These are phyloP conservation scores for Podospora appendiculata DNA, from an alignment of 495 filamentous ascomycete species.

Conservation along the genomic window DNA sequence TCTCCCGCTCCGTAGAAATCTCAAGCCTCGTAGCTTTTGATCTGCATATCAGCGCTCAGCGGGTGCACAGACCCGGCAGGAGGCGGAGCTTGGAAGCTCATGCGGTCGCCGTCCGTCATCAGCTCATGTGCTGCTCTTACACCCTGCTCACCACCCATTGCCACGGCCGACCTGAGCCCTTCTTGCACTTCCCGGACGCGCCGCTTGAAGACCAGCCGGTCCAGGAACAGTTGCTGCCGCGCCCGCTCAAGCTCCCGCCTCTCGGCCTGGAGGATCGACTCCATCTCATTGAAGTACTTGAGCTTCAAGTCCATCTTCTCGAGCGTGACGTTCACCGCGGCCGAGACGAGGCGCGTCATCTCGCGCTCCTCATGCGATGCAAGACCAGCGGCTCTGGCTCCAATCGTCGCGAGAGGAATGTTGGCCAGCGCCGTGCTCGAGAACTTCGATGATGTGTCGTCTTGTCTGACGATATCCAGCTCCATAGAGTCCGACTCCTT, in stretches of 20 bases:
- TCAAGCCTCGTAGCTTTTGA: constrained; percentile 45
- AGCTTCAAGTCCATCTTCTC: constrained; percentile 79
- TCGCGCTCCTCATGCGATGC: constrained; percentile 94
- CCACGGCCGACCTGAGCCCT: constrained; percentile 53
- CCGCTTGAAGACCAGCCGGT: constrained; percentile 83
- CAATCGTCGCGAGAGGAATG: constrained; percentile 75
- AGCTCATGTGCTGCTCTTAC: constrained; percentile 43
- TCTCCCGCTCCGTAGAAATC: background rate
- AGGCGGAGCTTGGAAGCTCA: constrained; percentile 53
- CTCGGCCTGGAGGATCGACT: constrained; percentile 82
- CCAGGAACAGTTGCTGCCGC: constrained; percentile 86
- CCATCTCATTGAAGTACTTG: constrained; percentile 93
- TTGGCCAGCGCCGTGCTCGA: constrained; percentile 53
- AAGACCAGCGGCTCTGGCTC: constrained; percentile 76
- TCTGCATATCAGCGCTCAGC: constrained; percentile 52
- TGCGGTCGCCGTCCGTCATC: constrained; percentile 42
- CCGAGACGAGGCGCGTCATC: constrained; percentile 84
- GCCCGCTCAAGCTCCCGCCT: constrained; percentile 85
- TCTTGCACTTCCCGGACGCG: constrained; percentile 77
- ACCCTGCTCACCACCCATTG: constrained; percentile 54
- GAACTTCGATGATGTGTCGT: constrained; percentile 25
- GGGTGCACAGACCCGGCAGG: constrained; percentile 49
- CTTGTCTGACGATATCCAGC: constrained; percentile 36
- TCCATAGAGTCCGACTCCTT: constrained; percentile 51
- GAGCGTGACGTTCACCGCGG: constrained; percentile 75